Percentiles rank a stretch among this genome's conserved stretches.
phyloP scores from a whole-genome alignment of 768 basidiomycete genomes.

The Solioccasus polychromus region DNA sequence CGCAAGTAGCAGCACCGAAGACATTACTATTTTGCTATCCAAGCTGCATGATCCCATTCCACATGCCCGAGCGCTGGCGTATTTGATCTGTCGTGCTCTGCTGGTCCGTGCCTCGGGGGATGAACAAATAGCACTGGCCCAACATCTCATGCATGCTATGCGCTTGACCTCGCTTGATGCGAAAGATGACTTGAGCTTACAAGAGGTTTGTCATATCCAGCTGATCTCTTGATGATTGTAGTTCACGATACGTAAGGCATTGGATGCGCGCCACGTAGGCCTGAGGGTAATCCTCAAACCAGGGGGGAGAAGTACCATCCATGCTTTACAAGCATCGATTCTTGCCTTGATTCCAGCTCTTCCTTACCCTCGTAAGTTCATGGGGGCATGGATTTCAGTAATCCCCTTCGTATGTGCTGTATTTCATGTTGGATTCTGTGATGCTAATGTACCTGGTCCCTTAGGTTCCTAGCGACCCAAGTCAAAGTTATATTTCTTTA shows the following conservation, averaged over 20 bases:
- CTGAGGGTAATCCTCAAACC: slow-evolving; percentile 58
- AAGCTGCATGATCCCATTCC: slow-evolving; percentile 49
- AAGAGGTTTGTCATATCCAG: slow-evolving; percentile 28
- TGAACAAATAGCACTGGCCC: slow-evolving; percentile 54
- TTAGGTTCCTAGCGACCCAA: slow-evolving; percentile 14
- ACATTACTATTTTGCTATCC: slow-evolving; percentile 48
- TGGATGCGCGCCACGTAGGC: slow-evolving; percentile 43
- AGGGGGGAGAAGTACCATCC: slow-evolving; percentile 50
- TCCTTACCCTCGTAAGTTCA: slow-evolving; percentile 37
- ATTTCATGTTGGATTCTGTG: neutral
- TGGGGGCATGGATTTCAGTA: slow-evolving; percentile 47
- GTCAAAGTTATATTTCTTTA: slow-evolving; percentile 52
- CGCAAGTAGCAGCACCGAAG: slow-evolving; percentile 42
- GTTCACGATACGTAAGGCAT: slow-evolving; percentile 35
- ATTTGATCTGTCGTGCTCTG: slow-evolving; percentile 62
- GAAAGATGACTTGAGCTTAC: slow-evolving; percentile 33
- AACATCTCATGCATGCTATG: slow-evolving; percentile 46
- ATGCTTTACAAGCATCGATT: slow-evolving; percentile 57
- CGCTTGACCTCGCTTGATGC: slow-evolving; percentile 43
- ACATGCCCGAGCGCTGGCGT: slow-evolving; percentile 55
- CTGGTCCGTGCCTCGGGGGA: slow-evolving; percentile 54
- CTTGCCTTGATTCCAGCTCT: slow-evolving; percentile 51
- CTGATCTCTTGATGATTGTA: neutral
- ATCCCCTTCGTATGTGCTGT: slow-evolving; percentile 32
- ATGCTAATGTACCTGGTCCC: slow-evolving; percentile 10